phyloP scores from a whole-genome alignment of 176 grass and related monocot genomes.

The Oryza rufipogon region DNA sequence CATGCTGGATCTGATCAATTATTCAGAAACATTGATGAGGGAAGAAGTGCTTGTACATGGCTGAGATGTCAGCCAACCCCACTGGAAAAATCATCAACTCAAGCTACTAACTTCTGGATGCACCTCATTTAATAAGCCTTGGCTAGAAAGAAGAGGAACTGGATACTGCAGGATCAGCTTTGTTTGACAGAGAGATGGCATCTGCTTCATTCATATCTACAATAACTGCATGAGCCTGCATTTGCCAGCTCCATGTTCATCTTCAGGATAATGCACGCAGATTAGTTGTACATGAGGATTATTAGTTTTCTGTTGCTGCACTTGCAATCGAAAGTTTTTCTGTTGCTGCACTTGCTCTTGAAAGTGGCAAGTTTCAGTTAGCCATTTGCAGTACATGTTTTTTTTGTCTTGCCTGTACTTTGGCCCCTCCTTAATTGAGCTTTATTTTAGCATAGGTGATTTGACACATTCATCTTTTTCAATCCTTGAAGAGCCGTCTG shows the following conservation, averaged over 20 bases:
- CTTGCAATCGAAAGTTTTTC: conserved; percentile 2
- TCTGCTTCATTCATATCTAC: conserved; percentile 42
- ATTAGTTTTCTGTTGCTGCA: conserved; percentile 1
- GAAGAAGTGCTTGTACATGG: neutral
- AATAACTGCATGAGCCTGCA: conserved; percentile 36
- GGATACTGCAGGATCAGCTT: conserved; percentile 26
- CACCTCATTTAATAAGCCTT: conserved; percentile 24
- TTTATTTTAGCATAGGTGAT: conserved; percentile 1
- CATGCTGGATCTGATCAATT: conserved; percentile 9
- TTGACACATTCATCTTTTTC: neutral
- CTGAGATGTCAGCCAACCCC: neutral
- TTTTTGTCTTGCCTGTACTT: conserved; percentile 19
- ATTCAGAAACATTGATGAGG: conserved; percentile 9
- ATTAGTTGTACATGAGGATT: conserved; percentile 3
- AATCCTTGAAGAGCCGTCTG: neutral
- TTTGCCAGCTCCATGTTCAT: conserved; percentile 32
- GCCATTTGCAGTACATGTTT: conserved; percentile 33
- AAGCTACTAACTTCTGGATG: conserved; percentile 4
- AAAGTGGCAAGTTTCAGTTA: neutral
- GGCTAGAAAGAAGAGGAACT: conserved; percentile 13
- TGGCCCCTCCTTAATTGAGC: neutral
- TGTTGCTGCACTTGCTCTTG: conserved; percentile 27
- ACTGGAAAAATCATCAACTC: conserved; percentile 26
- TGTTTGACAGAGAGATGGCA: conserved; percentile 37
- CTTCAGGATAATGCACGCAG: conserved; percentile 10